Evolutionary conservation across 495 filamentous ascomycete species (phyloP), one percentile per base, ranked within the genome.

Genomic region (Neurospora sp.): DNA sequence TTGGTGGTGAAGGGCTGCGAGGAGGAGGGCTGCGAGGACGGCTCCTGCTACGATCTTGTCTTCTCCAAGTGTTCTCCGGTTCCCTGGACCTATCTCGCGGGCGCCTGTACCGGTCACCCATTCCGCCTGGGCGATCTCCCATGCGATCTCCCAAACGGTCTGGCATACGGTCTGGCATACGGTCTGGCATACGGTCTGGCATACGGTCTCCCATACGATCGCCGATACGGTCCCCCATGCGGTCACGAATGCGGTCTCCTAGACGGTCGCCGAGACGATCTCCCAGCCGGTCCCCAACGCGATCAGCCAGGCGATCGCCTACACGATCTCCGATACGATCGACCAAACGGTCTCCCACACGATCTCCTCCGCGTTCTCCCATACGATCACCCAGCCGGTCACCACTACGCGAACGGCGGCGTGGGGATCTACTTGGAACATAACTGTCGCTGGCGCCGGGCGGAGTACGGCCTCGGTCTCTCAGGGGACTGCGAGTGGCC

Each of bases 401-500:
- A 8, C 74, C 72, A 65, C 79, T 80, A 9, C 80, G 77, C 38
- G 79, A 79, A 27, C 81, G 74, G 20, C 80, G 80, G 8, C 81
- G 77, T 16, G 79, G 80, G 37, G 82, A 78, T 68, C 79, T 77
- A 75, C 73, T 76, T 37, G 79, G 81, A 45, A 78, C 76, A 45
- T 80, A 83, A n/a, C 75, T 80, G 68, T 82, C 83, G 44, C 77
- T 79, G 16, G 71, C 79, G 45, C 70, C 76, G 27, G 77, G 78
- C 6, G 81, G 77, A 48, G 78, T 77, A 27, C 81, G 78, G 65
- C 73, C 79, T 61, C 81, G 75, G 9, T 83, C 83, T 72, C 83
- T 79, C 1, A 78, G 48, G 0, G 84, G 83, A 73, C 83, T 85
- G 71, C 82, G 79, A 44, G 78, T 78, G 40, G 81, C 76, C 40